phyloP scores from a whole-genome alignment of 495 filamentous ascomycete genomes.

The Amniculicola lignicola region DNA sequence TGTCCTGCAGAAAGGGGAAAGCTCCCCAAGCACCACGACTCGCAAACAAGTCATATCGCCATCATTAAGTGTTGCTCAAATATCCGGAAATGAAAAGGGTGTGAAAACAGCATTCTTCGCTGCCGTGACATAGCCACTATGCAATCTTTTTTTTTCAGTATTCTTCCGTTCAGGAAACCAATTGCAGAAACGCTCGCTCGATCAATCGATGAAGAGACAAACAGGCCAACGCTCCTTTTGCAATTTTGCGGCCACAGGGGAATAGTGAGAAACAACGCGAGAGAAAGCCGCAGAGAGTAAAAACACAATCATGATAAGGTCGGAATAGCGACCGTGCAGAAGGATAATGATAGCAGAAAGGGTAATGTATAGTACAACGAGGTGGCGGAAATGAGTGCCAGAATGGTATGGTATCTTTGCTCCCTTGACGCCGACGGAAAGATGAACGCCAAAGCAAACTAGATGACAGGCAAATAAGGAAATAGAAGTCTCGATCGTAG shows the following conservation, averaged over 20 bases:
- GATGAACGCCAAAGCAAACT: conserved; percentile 10
- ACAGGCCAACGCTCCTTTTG: not conserved
- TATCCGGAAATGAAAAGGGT: not conserved
- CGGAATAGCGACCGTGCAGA: not conserved
- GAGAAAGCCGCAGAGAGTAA: not conserved
- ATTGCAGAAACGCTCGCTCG: not conserved
- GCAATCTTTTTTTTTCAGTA: not conserved
- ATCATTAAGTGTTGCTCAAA: not conserved
- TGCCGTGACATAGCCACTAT: conserved; percentile 31
- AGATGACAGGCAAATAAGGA: not conserved
- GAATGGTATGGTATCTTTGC: conserved; percentile 29
- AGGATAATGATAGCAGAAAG: conserved; percentile 2
- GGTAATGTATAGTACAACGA: conserved; percentile 27
- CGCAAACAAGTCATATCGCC: not conserved
- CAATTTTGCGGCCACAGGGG: conserved; percentile 16
- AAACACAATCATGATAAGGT: conserved; percentile 10
- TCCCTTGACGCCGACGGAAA: too few species aligned
- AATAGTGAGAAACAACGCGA: not conserved
- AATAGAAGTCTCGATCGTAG: conserved; percentile 4
- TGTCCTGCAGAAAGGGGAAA: conserved; percentile 20
- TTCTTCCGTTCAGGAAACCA: not conserved
- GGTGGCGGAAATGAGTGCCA: conserved; percentile 25
- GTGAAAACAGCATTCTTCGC: conserved; percentile 9
- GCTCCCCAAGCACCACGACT: not conserved
- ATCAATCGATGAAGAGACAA: not conserved